Base-by-base conservation (phyloP, 1,139 yeast species). In the Casaregolazyma lundiana region DNA sequence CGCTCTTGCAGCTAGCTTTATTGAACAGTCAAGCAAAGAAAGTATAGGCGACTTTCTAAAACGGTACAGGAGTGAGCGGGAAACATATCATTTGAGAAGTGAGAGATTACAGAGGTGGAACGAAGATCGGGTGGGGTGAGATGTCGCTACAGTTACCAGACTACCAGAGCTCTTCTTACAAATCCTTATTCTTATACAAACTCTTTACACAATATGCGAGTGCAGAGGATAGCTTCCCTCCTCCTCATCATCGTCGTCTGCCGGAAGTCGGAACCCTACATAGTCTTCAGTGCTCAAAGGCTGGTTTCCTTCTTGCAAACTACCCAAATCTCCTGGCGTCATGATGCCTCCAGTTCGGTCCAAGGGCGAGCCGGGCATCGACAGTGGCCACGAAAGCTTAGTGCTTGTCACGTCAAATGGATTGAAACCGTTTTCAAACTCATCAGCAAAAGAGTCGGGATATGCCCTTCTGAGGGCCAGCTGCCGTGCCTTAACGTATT, bases 281-380 rank as follows among this genome's bases (percentile, higher is more conserved):
- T 88, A 92, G 62, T 87, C 96, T 47, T 84, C 94, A 35, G 87
- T 83, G 54, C 83, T 80, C 47, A 88, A 76, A 1, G 75, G 69
- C 62, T 83, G 85, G 49, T 77, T 77, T 35, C 88, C 88, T 65
- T 92, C 98, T 67, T 88, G 97, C 59, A 92, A 73, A 9, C 96
- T 83, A n/a, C 97, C 98, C 56, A 92, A 76, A 65, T 92, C 97
- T 43, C 98, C 98, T 0, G 98, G 98, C 1, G 98, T 92, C 55
- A 45, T 52, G 95, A 88, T 89, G 15, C 87, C 83, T 43, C 76
- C 86, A 47, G 63, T 58, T 41, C 66, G 57, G 34, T 76, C 73
- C 34, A 78, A 70, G 49, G 98, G 98, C 13, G 97, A 89, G 1
- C 97, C 97, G 2, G 97, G 98, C 13, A 88, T 97, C 50, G 95